Evolutionary conservation across 371 early-diverging fungal genomes (phyloP).

Genomic region (Mucor mucedo): DNA sequence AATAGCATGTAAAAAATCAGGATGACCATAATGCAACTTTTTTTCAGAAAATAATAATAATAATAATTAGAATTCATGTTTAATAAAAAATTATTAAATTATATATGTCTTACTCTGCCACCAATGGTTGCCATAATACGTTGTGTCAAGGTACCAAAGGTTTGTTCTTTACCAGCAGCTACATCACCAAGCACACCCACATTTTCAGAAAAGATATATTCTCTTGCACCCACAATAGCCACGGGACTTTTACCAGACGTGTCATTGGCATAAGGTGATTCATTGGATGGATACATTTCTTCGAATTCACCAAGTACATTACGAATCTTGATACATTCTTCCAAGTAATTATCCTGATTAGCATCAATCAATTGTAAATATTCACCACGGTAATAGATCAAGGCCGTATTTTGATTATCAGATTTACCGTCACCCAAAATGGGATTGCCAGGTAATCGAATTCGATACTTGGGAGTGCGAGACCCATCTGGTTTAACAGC

Average conservation of each 20-base stretch:
- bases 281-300: conserved; percentile 53
- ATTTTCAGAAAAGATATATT: conserved; percentile 90
- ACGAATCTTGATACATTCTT: conserved; percentile 88
- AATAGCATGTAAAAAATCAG: conserved; percentile 88
- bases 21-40: conserved; percentile 87
- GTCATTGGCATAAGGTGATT: conserved; percentile 66
- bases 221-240: conserved; percentile 92
- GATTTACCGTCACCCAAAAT: conserved; percentile 94
- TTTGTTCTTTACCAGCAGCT: conserved; percentile 91
- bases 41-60: too few species aligned
- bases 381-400: conserved; percentile 87
- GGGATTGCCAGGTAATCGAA: conserved; percentile 88
- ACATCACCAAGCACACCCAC: conserved; percentile 89
- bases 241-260: conserved; percentile 68
- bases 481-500: conserved; percentile 62
- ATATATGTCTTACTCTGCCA: conserved; percentile 53
- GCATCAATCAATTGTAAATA: conserved; percentile 87
- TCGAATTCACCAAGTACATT: conserved; percentile 89
- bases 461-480: conserved; percentile 74
- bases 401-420: conserved; percentile 87
- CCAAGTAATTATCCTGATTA: conserved; percentile 92
- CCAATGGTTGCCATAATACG: conserved; percentile 87
- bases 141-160: conserved; percentile 89
- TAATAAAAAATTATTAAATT: too few species aligned
- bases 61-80: too few species aligned